These are phyloP conservation scores for Xylariaceae sp. DNA, from an alignment of 2,329 filamentous ascomycete genomes.

Conservation along the genomic window DNA sequence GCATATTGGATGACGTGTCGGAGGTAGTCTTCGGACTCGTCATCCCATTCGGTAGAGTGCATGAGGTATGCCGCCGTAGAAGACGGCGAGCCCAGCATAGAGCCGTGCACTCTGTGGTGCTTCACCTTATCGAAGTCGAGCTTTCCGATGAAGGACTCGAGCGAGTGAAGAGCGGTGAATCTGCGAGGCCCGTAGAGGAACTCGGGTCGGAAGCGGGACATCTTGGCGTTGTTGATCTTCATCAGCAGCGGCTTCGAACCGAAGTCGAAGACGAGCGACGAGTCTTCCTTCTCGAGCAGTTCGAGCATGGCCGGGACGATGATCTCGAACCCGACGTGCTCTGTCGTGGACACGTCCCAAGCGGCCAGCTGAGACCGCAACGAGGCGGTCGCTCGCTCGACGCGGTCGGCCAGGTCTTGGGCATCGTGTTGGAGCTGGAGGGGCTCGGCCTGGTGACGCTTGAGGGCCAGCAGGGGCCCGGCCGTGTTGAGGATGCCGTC, in stretches of 20 bases:
- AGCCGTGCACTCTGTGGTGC: constrained; percentile 30
- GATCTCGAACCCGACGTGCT: constrained; percentile 33
- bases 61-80: constrained; percentile 33
- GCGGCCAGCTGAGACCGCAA: constrained; percentile 20
- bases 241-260: constrained; percentile 19
- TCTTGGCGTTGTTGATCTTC: constrained; percentile 24
- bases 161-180: constrained; percentile 31
- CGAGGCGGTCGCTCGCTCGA: constrained; percentile 17
- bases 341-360: constrained; percentile 27
- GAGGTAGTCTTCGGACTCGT: constrained; percentile 19
- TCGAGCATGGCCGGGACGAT: constrained; percentile 29
- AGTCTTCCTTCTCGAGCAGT: constrained; percentile 23
- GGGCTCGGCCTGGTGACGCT: constrained; percentile 17
- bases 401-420: constrained; percentile 13
- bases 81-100: constrained; percentile 35
- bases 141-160: constrained; percentile 35
- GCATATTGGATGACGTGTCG: constrained; percentile 15
- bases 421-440: constrained; percentile 13
- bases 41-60: constrained; percentile 19
- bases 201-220: constrained; percentile 25
- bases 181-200: constrained; percentile 26
- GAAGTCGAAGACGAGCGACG: constrained; percentile 25
- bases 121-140: constrained; percentile 33
- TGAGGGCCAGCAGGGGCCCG: constrained; percentile 30
- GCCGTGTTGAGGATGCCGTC: constrained; percentile 33